Conservation (phyloP, 331 rosid species). For the Rhamnella rubrinervis region DNA sequence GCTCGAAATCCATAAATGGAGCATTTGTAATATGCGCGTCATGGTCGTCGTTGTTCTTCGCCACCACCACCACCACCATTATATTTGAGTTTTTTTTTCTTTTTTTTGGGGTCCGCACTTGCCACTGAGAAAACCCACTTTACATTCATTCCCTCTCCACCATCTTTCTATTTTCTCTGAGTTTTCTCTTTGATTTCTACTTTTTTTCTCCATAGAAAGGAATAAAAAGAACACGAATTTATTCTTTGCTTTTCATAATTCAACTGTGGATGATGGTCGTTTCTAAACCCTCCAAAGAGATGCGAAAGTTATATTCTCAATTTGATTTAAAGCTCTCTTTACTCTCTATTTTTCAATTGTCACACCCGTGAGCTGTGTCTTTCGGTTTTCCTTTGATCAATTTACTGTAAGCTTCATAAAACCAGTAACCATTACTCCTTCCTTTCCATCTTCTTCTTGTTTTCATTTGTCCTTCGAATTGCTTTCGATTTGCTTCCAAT, state of each 20-base stretch:
- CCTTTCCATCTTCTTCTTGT: no score
- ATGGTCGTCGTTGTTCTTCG: neutral
- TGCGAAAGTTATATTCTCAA: no score
- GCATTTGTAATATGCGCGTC: neutral
- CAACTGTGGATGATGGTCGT: no score
- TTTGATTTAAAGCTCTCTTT: conserved; percentile 25
- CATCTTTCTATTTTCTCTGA: conserved; percentile 7
- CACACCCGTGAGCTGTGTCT: no score
- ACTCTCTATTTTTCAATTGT: neutral
- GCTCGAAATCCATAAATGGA: neutral
- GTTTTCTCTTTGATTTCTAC: conserved; percentile 3
- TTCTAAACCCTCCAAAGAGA: no score
- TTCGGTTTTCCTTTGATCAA: no score
- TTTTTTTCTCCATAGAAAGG: neutral
- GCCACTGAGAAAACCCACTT: conserved; percentile 19
- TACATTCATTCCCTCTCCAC: neutral
- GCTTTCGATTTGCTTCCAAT: no score
- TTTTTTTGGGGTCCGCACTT: conserved; percentile 14
- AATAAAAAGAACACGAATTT: conserved; percentile 28
- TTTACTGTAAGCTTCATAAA: no score
- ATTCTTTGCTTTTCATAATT: conserved; percentile 43
- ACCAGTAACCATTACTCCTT: no score
- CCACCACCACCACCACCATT: neutral
- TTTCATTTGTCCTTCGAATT: no score
- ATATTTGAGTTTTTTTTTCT: neutral